phyloP scores from a whole-genome alignment of 176 grass and related monocot species.

The Zizania latifolia region DNA sequence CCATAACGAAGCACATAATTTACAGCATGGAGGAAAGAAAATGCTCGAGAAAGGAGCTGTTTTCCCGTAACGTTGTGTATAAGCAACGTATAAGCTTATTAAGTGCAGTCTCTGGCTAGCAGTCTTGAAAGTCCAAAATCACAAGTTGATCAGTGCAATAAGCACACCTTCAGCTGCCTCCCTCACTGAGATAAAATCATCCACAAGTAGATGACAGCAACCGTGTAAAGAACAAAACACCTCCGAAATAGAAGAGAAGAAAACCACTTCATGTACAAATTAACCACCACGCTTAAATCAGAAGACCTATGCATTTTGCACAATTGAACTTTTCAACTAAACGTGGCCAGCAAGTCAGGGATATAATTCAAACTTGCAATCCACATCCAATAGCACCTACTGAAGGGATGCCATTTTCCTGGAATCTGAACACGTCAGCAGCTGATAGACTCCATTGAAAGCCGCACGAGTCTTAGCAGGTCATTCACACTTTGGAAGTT shows the following conservation, averaged over 20 bases:
- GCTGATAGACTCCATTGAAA: constrained; percentile 88
- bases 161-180: constrained; percentile 29
- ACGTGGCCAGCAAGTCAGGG: constrained; percentile 3
- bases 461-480: constrained; percentile 71
- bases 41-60: not conserved
- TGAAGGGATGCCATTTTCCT: constrained; percentile 17
- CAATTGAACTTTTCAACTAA: constrained; percentile 20
- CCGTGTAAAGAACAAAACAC: constrained; percentile 13
- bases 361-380: constrained; percentile 5
- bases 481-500: constrained; percentile 83
- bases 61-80: constrained; percentile 17
- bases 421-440: constrained; percentile 29
- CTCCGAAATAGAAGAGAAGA: constrained; percentile 10
- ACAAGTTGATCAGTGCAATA: not conserved
- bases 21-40: constrained; percentile 26
- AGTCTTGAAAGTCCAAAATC: constrained; percentile 6
- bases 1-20: constrained; percentile 15
- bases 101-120: constrained; percentile 1
- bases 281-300: constrained; percentile 5
- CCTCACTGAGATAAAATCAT: constrained; percentile 3
- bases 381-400: constrained; percentile 6
- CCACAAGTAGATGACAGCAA: constrained; percentile 24
- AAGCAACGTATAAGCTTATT: no score
- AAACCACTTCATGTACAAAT: constrained; percentile 42
- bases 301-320: constrained; percentile 19